Percentiles rank a stretch among this genome's conserved stretches.
phyloP scores from a whole-genome alignment of 2,329 filamentous ascomycete genomes.

The Penicillium nordicum region DNA sequence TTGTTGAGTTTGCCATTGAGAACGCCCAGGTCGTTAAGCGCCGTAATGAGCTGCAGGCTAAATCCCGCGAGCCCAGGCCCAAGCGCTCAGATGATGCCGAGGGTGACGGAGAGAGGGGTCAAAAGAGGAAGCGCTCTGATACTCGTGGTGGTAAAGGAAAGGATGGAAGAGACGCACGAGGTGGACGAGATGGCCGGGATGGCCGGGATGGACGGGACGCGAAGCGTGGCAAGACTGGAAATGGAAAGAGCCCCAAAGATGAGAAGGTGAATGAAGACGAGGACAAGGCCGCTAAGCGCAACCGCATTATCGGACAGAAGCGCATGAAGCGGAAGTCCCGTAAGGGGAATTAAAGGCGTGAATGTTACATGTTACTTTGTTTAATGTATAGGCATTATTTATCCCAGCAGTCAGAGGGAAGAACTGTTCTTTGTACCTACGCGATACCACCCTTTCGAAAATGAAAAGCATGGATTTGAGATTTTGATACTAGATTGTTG shows the following conservation, averaged over 20 bases:
- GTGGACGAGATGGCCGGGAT: background rate
- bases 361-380: constrained; percentile 8
- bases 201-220: constrained; percentile 29
- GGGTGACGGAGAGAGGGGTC: constrained; percentile 24
- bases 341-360: constrained; percentile 44
- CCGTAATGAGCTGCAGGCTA: constrained; percentile 47
- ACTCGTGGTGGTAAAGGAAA: constrained; percentile 16
- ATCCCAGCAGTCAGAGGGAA: background rate
- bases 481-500: background rate
- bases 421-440: constrained; percentile 15
- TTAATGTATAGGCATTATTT: constrained; percentile 17
- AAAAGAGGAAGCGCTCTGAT: constrained; percentile 36
- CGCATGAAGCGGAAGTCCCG: constrained; percentile 66
- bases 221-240: constrained; percentile 6
- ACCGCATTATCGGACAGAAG: constrained; percentile 83
- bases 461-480: constrained; percentile 23
- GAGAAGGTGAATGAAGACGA: constrained; percentile 36
- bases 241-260: constrained; percentile 19
- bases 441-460: constrained; percentile 19
- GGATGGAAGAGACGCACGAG: constrained; percentile 13
- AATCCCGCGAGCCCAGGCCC: constrained; percentile 20
- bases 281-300: constrained; percentile 59
- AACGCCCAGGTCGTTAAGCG: constrained; percentile 93
- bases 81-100: constrained; percentile 31
- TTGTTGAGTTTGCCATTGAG: constrained; percentile 97